These are phyloP conservation scores for Populus deltoides DNA, from an alignment of 345 rosid genomes.

Conservation along the genomic window DNA sequence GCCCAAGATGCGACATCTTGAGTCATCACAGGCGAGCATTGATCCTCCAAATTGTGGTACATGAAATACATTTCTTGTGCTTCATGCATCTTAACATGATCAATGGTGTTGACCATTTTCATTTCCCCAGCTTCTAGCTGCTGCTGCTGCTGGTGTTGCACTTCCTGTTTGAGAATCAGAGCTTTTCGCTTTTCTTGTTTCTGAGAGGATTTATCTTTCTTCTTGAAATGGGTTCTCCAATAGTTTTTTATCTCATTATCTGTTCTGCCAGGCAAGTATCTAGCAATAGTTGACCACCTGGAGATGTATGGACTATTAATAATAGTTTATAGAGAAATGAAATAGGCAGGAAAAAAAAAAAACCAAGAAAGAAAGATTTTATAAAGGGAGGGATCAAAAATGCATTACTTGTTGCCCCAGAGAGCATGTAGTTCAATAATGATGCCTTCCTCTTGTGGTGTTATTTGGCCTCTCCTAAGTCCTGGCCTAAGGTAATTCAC, in stretches of 20 bases:
- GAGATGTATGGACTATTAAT: not conserved
- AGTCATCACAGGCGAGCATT: constrained; percentile 29
- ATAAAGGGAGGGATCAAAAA: not conserved
- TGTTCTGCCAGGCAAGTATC: constrained; percentile 87
- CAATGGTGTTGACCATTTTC: not conserved
- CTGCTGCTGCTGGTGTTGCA: constrained; percentile 15
- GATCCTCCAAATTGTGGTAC: constrained; percentile 30
- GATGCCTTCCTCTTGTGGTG: constrained; percentile 84
- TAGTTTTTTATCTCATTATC: constrained; percentile 94
- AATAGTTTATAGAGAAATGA: not conserved
- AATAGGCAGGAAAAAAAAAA: not conserved
- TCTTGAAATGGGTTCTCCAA: constrained; percentile 88
- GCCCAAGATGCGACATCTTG: constrained; percentile 28
- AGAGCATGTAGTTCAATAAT: constrained; percentile 76
- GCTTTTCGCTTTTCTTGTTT: constrained; percentile 37
- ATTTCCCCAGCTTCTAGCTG: constrained; percentile 11
- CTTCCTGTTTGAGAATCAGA: constrained; percentile 25
- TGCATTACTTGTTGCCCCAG: constrained; percentile 83
- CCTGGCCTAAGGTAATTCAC: constrained; percentile 90
- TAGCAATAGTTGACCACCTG: constrained; percentile 93
- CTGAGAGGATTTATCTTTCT: constrained; percentile 37
- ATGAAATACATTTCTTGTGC: constrained; percentile 16
- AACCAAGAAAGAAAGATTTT: not conserved
- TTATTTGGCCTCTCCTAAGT: constrained; percentile 70
- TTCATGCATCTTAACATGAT: not conserved